phyloP scores from a whole-genome alignment of 1,139 yeast genomes.

The Candida freyschussii region DNA sequence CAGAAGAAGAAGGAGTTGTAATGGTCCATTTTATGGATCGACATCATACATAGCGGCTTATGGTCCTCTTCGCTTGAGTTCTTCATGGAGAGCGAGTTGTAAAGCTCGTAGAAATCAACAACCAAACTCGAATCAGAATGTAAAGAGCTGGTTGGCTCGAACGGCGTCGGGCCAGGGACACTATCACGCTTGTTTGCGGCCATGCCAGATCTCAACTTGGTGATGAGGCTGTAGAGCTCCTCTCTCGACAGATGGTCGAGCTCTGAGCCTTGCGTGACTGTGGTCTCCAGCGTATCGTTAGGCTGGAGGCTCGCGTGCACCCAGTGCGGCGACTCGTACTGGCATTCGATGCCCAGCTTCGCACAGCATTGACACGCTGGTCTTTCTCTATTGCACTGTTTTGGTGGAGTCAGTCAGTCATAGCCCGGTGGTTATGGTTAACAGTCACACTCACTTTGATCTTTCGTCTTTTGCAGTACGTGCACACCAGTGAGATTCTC shows the following conservation, averaged over 20 bases:
- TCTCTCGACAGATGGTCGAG: conserved; percentile 3
- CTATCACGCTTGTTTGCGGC: no score
- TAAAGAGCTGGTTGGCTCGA: no score
- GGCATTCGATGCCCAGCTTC: conserved; percentile 11
- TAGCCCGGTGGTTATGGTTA: no score
- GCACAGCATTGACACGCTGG: conserved; percentile 16
- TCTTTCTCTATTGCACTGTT: conserved; percentile 13
- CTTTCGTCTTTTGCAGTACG: conserved; percentile 18
- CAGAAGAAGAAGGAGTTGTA: conserved; percentile 17
- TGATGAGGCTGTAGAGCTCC: conserved; percentile 3
- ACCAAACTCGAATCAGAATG: background rate
- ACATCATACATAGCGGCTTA: conserved; percentile 15
- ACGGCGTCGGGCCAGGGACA: no score
- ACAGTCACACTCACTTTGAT: conserved; percentile 7
- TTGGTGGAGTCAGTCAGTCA: background rate
- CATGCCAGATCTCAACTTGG: background rate
- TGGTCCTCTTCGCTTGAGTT: conserved; percentile 20
- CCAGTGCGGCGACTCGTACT: conserved; percentile 12
- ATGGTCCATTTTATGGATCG: conserved; percentile 16
- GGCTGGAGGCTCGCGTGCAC: conserved; percentile 6
- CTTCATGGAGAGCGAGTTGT: conserved; percentile 18
- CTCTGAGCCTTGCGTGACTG: conserved; percentile 2
- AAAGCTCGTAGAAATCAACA: conserved; percentile 17
- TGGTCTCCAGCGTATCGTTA: conserved; percentile 1
- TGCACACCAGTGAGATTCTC: conserved; percentile 17